Base-by-base conservation (phyloP, 1,139 yeast species). In the Suhomyces maxii region DNA sequence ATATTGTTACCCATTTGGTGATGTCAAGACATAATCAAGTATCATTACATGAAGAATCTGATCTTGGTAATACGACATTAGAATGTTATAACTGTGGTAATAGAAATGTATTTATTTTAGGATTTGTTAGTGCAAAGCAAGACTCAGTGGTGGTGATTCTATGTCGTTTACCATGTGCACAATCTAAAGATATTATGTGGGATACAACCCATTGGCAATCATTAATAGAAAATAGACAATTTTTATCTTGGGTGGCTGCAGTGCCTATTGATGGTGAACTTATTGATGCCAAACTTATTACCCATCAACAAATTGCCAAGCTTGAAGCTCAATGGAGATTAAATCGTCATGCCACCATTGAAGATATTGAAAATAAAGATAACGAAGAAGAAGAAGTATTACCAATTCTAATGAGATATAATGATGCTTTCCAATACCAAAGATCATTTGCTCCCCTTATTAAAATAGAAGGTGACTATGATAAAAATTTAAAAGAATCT, bases 11-110 rank as follows among this genome's bases (percentile, higher is more conserved):
- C 13, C 98, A 91, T 65, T 69, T 90, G 62, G 95, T 89, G 33
- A 69, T 88, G 57, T 80, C 97, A 2, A 82, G 86, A 50, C 97
- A 91, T 63, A 83, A 85, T 58, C 72, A 73, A 33, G 91, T 90
- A 2, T 75, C 85, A 4, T 71, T 89, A 42, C 97, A 90, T 61
- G 84, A 83, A 36, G 87, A 87, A 34, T 84, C 93, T 0, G 93
- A 88, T 52, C 71, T 90, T 38, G 97, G 97, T 11, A 96, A 86
- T 47, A 85, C 93, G 4, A 77, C 83, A 1, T 70, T 91, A 51
- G 97, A 91, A 63, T 91, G 98, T 68, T 91, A 90, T 67, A 86
- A 85, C 59, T 91, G 97, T 71, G 97, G 97, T 25, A 82, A 81
- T 59, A 81, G 76, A 50, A 91, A 90, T 57, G 88, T 86, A 6